Base-by-base conservation (phyloP, 331 rosid genomes). In the Stylosanthes scabra region DNA sequence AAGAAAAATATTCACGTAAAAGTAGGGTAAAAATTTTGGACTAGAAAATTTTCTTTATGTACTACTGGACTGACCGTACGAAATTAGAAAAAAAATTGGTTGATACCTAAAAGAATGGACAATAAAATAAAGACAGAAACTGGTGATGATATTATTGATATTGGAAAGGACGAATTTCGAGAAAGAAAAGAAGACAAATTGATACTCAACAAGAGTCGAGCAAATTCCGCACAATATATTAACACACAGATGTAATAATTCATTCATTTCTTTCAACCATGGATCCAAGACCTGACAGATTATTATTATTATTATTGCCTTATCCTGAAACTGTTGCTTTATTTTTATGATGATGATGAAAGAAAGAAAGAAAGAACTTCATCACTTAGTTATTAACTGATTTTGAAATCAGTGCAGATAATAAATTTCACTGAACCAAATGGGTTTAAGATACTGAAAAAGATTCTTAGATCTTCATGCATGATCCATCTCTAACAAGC, bases 31-130 rank as follows among this genome's bases (percentile, higher is more conserved):
- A 80, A 80, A 62, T 31, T 59, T 67, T 44, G 8, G 52, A 64
- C 54, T 28, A 69, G 41, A 73, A 74, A 68, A 80, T 63, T 34
- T 34, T 34, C 6, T 34, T 13, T 37, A 61, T 61, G 40, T 63
- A 64, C 67, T 60, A 50, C 13, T 20, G 25, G 25, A 14, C 9
- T 51, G 31, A 25, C 34, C 28, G 69, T 72, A 44, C 58, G n/a
- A 11, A 42, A 39, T 44, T 62, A 55, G 61, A 75, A 75, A 54
- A 13, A 50, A 54, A 11, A 70, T 62, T 57, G 41, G 82, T 56
- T 71, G 44, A 62, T 50, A 78, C 72, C 81, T 65, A 83, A 65
- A 78, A 74, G 54, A 54, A 78, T 59, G 39, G 55, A 54, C 58
- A 74, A 54, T 72, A 58, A 75, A 70, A 75, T 59, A 65, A 65